Base-by-base conservation (phyloP, 1,284 basidiomycete genomes). In the Rhodofomes roseus region DNA sequence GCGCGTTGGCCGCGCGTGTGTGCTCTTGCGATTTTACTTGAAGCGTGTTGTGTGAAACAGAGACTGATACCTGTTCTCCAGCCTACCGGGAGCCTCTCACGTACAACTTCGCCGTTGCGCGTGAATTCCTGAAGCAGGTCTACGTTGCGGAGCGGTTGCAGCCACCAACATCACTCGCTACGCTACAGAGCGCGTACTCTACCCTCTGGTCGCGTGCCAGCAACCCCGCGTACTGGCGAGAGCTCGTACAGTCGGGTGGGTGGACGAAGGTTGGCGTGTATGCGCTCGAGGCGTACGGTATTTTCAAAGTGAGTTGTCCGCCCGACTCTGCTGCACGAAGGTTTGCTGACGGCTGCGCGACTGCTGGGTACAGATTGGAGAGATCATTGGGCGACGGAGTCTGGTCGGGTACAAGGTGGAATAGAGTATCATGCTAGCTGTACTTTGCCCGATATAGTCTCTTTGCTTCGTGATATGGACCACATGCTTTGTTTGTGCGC, bases 131-230 rank as follows among this genome's bases (percentile, higher is more conserved):
- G 66, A 95, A 96, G 79, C 93, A 96, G 72, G 85, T 98, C 62
- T 98, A 98, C 80, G 76, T 92, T 65, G 86, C 89, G 52, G 96
- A 98, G 79, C 85, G 86, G 62, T 84, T 98, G 57, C 85, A 90
- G 54, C 93, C 93, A 18, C 96, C 96, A 23, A 81, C 81, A 16
- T 86, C 86, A 27, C 61, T 92, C 56, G 74, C 80, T 40, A 77
- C 86, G 57, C 76, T 94, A 74, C 78, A 82, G 50, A 79, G 80
- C 59, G 90, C 89, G 25, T 97, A 96, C 76, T 77, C 83, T 60
- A 81, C 86, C 44, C 79, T 98, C 64, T 94, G 84, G 82, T 70
- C 81, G 44, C 85, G 85, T 58, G 89, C 87, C 20, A 79, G 76
- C 60, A 88, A 84, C 74, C 75, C 79, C 1, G 77, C 79, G 27